phyloP scores from a whole-genome alignment of 768 basidiomycete genomes.

The Pholiota microspora region DNA sequence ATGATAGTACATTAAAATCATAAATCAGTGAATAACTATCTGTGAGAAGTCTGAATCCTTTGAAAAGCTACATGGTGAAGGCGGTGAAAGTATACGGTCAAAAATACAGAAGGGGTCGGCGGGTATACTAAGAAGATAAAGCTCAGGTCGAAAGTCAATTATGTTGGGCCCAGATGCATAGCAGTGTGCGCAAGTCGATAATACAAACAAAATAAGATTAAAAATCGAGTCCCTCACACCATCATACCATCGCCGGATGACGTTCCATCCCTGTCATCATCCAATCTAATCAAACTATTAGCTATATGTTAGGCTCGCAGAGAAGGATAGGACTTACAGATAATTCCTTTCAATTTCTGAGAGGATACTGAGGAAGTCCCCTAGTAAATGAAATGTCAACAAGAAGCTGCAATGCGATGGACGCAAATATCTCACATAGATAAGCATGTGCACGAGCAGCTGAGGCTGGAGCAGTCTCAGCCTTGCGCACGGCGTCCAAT shows the following conservation, averaged over 20 bases:
- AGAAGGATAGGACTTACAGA: slow-evolving; percentile 42
- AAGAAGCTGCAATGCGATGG: slow-evolving; percentile 1
- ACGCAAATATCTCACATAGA: slow-evolving; percentile 50
- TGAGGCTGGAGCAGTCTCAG: slow-evolving; percentile 74
- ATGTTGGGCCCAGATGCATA: background rate
- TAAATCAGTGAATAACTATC: background rate
- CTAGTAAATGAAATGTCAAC: slow-evolving; percentile 34
- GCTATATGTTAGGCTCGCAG: slow-evolving; percentile 3
- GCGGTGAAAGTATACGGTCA: background rate
- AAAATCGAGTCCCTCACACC: slow-evolving; percentile 17
- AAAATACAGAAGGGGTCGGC: background rate
- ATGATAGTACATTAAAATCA: slow-evolving; percentile 3
- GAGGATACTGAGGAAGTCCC: slow-evolving; percentile 90
- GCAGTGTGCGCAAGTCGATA: background rate
- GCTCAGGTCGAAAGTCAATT: slow-evolving; percentile 11
- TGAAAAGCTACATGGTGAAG: slow-evolving; percentile 4
- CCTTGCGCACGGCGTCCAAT: slow-evolving; percentile 80
- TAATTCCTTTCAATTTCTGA: slow-evolving; percentile 93
- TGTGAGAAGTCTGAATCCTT: background rate
- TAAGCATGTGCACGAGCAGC: slow-evolving; percentile 86
- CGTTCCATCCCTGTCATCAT: slow-evolving; percentile 67
- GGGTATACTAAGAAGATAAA: slow-evolving; percentile 7
- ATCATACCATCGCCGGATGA: slow-evolving; percentile 58
- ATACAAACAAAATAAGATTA: slow-evolving; percentile 10
- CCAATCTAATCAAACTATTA: slow-evolving; percentile 40